Evolutionary conservation across 306 rosid species (phyloP), one percentile per base, ranked within the genome.

Genomic region (Ormosia emarginata): DNA sequence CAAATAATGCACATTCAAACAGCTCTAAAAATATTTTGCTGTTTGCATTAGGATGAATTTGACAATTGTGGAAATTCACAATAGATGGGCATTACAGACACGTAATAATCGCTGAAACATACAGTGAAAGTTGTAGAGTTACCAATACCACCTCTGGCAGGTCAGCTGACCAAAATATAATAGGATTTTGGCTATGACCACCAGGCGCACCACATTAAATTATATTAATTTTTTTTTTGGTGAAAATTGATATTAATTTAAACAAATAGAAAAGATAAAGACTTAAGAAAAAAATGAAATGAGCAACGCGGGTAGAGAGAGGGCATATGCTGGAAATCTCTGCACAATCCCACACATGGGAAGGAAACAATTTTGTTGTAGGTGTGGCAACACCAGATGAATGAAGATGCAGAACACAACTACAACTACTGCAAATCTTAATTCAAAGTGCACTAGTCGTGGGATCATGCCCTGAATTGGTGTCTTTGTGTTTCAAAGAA

Each of bases 401-500:
- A 81, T 71, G 83, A 33, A 34, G 83, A 39, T 87, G 83, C 82
- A 81, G 74, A 77, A 80, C 81, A 85, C 65, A 64, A 78, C 80
- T 89, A 84, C 78, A 67, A 75, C 80, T 50, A 81, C 71, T 2
- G 75, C 74, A 81, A 46, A 87, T 83, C 85, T 90, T 93, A 53
- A 87, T 91, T 85, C 83, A 91, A 58, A 93, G 90, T 32, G 92
- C 79, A 58, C 95, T 97, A 3, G 88, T 84, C 13, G 85, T 79
- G 12, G 98, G 85, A 83, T 90, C 97, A 33, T 87, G 90, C 70
- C 95, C 89, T 44, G 98, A 87, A 76, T 67, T 91, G 74, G 83
- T 80, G 52, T 90, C 99, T 90, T 92, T 88, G 89, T 91, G 94
- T 87, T 89, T 91, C 87, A 95, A 77, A 65, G 98, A 89, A 43